A percentile compares a stretch with the other conserved stretches of the same genome.
phyloP scores from a whole-genome alignment of 169 alveolate species.

The Plasmodium gonderi region DNA sequence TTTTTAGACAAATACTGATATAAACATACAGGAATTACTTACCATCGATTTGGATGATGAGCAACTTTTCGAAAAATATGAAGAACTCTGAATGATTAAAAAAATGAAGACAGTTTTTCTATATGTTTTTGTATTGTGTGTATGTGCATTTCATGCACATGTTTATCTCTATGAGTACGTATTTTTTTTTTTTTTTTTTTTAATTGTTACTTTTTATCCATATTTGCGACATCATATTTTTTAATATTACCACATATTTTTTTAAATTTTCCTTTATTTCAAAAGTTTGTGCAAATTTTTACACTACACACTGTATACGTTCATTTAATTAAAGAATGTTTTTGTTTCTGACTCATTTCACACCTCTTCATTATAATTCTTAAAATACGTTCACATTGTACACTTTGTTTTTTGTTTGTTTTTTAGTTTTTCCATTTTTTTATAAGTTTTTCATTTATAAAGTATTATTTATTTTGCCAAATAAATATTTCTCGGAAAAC shows the following conservation, averaged over 20 bases:
- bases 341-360: neutral
- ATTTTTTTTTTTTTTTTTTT: slow-evolving; percentile 10
- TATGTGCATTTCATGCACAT: neutral
- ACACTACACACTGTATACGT: neutral
- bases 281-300: neutral
- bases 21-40: slow-evolving; percentile 47
- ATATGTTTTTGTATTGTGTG: neutral
- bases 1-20: slow-evolving; percentile 55
- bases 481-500: neutral
- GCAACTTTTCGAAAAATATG: slow-evolving; percentile 71
- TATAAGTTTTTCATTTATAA: neutral
- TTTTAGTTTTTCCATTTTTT: neutral
- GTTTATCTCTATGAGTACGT: too few species aligned
- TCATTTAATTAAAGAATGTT: neutral
- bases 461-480: too few species aligned
- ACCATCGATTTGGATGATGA: slow-evolving; percentile 62
- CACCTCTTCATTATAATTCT: neutral
- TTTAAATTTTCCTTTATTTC: neutral
- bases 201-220: neutral
- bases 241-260: neutral
- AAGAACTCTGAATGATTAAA: slow-evolving; percentile 32
- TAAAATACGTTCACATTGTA: too few species aligned
- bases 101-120: neutral
- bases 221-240: neutral
- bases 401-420: too few species aligned